Conservation (phyloP, 352 stramenopile genomes). For the Chrysophaeum taylorii region DNA sequence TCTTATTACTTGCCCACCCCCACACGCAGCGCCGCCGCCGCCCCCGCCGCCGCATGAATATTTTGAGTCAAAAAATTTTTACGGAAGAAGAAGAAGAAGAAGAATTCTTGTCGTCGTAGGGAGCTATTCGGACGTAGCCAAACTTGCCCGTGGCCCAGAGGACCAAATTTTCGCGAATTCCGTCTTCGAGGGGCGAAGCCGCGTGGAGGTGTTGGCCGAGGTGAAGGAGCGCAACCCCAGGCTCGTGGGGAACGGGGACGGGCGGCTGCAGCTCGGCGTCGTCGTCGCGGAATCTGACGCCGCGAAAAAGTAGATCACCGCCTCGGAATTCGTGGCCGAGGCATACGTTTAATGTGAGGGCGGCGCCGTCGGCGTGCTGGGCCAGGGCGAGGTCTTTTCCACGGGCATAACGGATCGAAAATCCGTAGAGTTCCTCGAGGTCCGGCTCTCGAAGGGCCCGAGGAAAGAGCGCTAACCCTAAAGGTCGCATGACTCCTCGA, state of each 20-base stretch:
- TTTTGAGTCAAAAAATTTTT: no score
- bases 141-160: neutral
- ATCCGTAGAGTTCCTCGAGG: neutral
- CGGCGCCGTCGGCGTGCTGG: neutral
- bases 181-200: neutral
- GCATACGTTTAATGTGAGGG: neutral
- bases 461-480: neutral
- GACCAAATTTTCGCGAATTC: neutral
- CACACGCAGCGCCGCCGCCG: no score
- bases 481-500: neutral
- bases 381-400: neutral
- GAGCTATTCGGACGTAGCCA: neutral
- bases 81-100: no score
- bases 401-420: neutral
- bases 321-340: neutral
- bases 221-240: neutral
- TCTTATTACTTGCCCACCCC: no score
- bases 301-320: neutral
- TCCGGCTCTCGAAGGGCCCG: neutral
- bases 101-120: no score
- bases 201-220: conserved; percentile 1
- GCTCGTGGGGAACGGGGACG: neutral
- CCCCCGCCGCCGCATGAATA: no score
- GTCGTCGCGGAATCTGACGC: neutral
- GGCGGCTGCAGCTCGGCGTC: neutral